phyloP scores from a whole-genome alignment of 1,284 basidiomycete genomes.

The Austroboletus niveus region DNA sequence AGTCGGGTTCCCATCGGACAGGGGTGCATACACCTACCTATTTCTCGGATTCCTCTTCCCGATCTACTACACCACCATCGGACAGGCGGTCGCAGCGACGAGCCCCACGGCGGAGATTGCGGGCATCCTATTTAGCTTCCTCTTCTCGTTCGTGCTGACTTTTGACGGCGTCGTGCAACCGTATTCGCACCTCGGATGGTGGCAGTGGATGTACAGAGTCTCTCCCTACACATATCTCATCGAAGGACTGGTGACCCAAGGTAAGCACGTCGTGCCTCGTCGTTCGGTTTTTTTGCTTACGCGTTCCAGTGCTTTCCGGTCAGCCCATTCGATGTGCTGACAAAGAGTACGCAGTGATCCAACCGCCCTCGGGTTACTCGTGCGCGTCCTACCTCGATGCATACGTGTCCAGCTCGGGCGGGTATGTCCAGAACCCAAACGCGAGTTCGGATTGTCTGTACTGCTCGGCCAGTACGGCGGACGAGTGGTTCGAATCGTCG shows the following conservation, averaged over 20 bases:
- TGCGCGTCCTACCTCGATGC: slow-evolving; percentile 67
- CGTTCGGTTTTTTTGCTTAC: slow-evolving; percentile 18
- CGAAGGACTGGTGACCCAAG: slow-evolving; percentile 55
- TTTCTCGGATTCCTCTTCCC: slow-evolving; percentile 49
- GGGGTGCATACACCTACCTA: slow-evolving; percentile 57
- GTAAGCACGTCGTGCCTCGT: slow-evolving; percentile 30
- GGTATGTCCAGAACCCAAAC: slow-evolving; percentile 75
- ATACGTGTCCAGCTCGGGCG: slow-evolving; percentile 61
- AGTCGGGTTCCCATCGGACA: slow-evolving; percentile 36
- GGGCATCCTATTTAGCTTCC: slow-evolving; percentile 59
- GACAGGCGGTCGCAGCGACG: slow-evolving; percentile 65
- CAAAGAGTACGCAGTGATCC: slow-evolving; percentile 65
- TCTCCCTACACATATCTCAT: slow-evolving; percentile 77
- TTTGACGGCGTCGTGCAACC: slow-evolving; percentile 41
- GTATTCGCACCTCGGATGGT: too few species aligned
- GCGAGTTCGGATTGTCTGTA: slow-evolving; percentile 37
- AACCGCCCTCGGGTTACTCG: slow-evolving; percentile 70
- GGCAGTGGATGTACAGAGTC: slow-evolving; percentile 80
- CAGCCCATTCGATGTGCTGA: slow-evolving; percentile 62
- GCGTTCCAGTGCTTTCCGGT: slow-evolving; percentile 41
- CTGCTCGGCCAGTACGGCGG: slow-evolving; percentile 51
- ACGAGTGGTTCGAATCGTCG: slow-evolving; percentile 39
- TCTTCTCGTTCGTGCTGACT: slow-evolving; percentile 68
- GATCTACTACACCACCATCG: slow-evolving; percentile 55
- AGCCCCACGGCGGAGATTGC: slow-evolving; percentile 65